Conservation (phyloP, 805 yeast species). For the Priceomyces melissophilus region DNA sequence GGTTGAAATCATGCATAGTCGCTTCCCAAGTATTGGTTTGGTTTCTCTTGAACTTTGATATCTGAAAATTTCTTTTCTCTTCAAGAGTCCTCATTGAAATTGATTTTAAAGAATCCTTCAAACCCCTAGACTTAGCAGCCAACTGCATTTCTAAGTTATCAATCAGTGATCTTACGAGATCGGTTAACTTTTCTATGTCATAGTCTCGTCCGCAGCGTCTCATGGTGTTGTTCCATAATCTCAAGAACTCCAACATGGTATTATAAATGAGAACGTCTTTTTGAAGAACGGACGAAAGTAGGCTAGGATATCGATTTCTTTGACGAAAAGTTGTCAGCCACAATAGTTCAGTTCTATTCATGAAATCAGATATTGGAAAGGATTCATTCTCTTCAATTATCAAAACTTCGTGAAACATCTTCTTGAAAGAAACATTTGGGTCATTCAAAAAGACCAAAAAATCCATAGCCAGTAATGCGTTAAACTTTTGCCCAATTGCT, state of each 20-base stretch:
- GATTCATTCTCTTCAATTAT: conserved; percentile 51
- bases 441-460: conserved; percentile 52
- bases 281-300: conserved; percentile 40
- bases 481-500: conserved; percentile 42
- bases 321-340: conserved; percentile 35
- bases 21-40: conserved; percentile 43
- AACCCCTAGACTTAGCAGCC: conserved; percentile 15
- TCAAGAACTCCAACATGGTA: conserved; percentile 54
- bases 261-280: conserved; percentile 56
- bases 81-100: conserved; percentile 42
- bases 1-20: conserved; percentile 47
- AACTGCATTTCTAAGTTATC: conserved; percentile 26
- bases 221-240: conserved; percentile 62
- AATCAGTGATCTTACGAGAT: conserved; percentile 37
- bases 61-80: conserved; percentile 54
- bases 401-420: conserved; percentile 59
- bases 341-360: conserved; percentile 29
- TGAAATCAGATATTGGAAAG: conserved; percentile 48
- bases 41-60: conserved; percentile 34
- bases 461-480: conserved; percentile 52
- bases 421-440: conserved; percentile 58
- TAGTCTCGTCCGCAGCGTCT: conserved; percentile 42
- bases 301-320: conserved; percentile 27
- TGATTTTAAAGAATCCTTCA: conserved; percentile 46
- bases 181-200: conserved; percentile 50